These are phyloP conservation scores for Nephelium lappaceum DNA, from an alignment of 345 rosid species.

Conservation along the genomic window DNA sequence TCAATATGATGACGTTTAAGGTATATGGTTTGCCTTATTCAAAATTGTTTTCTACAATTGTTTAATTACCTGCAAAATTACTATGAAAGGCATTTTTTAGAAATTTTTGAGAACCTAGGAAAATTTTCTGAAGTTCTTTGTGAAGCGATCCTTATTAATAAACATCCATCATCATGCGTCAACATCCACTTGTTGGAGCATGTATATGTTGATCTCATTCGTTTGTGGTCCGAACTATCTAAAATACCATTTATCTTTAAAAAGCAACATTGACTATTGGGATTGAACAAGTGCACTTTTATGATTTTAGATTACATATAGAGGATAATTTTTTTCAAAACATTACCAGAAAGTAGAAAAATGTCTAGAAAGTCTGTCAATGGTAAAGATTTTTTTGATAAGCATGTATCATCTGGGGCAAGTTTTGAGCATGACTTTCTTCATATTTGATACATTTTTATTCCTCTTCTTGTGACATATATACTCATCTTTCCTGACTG, in stretches of 20 bases:
- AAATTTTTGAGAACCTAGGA: background rate
- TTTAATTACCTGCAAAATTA: background rate
- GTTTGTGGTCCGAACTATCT: background rate
- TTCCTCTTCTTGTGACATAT: background rate
- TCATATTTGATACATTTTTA: background rate
- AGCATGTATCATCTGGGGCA: background rate
- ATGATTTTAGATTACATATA: background rate
- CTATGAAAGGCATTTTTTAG: background rate
- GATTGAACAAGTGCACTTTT: background rate
- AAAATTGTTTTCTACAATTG: background rate
- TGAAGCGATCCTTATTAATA: background rate
- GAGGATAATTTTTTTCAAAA: background rate
- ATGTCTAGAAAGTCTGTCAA: background rate
- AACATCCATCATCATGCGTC: background rate
- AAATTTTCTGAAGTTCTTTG: background rate
- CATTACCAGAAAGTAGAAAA: background rate
- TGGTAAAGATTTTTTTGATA: background rate
- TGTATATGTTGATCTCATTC: background rate
- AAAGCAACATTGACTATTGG: background rate
- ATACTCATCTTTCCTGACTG: conserved; percentile 20
- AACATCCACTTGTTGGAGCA: background rate
- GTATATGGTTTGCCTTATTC: conserved; percentile 36
- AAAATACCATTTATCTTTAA: background rate
- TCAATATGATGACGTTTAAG: conserved; percentile 78
- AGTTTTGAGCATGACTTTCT: background rate